Evolutionary conservation across 495 filamentous ascomycete species (phyloP).

Genomic region (Aspergillus sclerotioniger): DNA sequence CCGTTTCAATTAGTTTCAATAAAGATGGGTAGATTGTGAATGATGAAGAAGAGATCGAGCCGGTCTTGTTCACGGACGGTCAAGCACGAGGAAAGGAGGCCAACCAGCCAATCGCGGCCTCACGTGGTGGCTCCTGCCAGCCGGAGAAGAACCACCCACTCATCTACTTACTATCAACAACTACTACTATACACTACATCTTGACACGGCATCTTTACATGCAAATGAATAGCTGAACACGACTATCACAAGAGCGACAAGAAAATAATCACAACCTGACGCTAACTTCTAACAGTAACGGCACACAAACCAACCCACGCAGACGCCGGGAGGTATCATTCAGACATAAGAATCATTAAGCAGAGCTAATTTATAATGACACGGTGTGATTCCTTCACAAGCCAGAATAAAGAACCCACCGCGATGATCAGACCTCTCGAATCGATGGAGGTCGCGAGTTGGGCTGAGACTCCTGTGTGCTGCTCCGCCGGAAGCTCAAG

Average conservation of each 20-base stretch:
- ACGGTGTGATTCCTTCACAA: background rate
- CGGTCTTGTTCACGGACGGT: too few species aligned
- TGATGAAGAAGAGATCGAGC: too few species aligned
- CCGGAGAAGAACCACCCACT: background rate
- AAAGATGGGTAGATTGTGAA: too few species aligned
- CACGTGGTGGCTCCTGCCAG: constrained; percentile 6
- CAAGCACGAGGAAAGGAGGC: too few species aligned
- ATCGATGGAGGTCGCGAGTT: constrained; percentile 32
- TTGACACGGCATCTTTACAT: too few species aligned
- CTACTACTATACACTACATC: too few species aligned
- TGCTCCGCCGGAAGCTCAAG: constrained; percentile 56
- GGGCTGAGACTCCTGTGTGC: constrained; percentile 33
- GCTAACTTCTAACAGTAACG: background rate
- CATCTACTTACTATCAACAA: too few species aligned
- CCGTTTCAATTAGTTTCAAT: too few species aligned
- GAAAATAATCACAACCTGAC: too few species aligned
- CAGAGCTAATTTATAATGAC: constrained; percentile 8
- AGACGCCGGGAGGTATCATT: constrained; percentile 1
- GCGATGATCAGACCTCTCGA: constrained; percentile 34
- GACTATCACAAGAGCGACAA: too few species aligned
- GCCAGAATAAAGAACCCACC: background rate
- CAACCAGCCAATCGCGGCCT: constrained; percentile 8
- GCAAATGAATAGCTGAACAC: too few species aligned
- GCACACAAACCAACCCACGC: constrained; percentile 3
- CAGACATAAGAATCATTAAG: constrained; percentile 12